Conservation (phyloP, 73 alveolate species). For the Paramecium sexaurelia region DNA sequence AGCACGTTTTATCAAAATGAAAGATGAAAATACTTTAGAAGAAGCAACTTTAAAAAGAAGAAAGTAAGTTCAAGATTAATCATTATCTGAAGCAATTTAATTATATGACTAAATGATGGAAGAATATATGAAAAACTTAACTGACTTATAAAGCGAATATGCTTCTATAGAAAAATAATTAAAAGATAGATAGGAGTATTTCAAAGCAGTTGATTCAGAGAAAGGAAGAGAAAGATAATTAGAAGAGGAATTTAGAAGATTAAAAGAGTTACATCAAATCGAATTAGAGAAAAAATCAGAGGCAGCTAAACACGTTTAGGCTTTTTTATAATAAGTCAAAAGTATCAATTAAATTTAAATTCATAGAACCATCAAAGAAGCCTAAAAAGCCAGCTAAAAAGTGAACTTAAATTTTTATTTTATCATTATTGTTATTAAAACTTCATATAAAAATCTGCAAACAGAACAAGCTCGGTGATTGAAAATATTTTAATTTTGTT, state of each 20-base stretch:
- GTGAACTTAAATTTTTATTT: neutral
- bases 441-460: neutral
- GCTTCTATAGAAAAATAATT: slow-evolving; percentile 43
- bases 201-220: slow-evolving; percentile 64
- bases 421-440: neutral
- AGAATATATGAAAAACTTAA: slow-evolving; percentile 17
- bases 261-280: slow-evolving; percentile 49
- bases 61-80: slow-evolving; percentile 47
- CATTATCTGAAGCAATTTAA: slow-evolving; percentile 53
- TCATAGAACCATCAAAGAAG: slow-evolving; percentile 51
- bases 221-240: slow-evolving; percentile 67
- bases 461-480: too few species aligned
- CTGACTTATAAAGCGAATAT: slow-evolving; percentile 58
- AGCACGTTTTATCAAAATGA: slow-evolving; percentile 54
- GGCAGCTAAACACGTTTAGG: slow-evolving; percentile 66
- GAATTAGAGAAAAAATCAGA: slow-evolving; percentile 53
- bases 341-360: neutral
- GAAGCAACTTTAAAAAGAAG: slow-evolving; percentile 55
- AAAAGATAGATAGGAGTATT: slow-evolving; percentile 8
- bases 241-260: slow-evolving; percentile 67
- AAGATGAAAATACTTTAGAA: slow-evolving; percentile 59
- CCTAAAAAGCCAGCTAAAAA: neutral
- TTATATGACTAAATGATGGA: slow-evolving; percentile 64
- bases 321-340: slow-evolving; percentile 56
- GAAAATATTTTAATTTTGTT: too few species aligned